phyloP scores from a whole-genome alignment of 139 green algal species.

The Pleodorina starrii region DNA sequence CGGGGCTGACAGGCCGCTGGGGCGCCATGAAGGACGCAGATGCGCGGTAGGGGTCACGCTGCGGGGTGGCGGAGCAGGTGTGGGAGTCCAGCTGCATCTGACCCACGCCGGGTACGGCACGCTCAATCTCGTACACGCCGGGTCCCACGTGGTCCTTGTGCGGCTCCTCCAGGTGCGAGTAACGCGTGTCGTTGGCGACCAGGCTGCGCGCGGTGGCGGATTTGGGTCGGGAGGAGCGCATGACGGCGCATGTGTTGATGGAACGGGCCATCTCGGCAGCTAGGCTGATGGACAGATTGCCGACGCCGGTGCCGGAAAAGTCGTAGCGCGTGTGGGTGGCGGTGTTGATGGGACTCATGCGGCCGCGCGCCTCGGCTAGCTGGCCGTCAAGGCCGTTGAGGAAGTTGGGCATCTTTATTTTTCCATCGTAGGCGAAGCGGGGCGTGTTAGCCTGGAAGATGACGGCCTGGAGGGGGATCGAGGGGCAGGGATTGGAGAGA shows the following conservation, averaged over 20 bases:
- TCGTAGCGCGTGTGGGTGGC: slow-evolving; percentile 33
- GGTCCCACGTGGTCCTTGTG: slow-evolving; percentile 25
- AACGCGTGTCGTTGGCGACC: slow-evolving; percentile 19
- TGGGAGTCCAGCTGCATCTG: slow-evolving; percentile 7
- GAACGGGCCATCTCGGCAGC: slow-evolving; percentile 3
- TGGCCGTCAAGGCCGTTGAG: slow-evolving; percentile 29
- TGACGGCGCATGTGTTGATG: background rate
- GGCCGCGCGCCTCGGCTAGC: background rate
- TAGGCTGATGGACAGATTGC: background rate
- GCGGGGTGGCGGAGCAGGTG: background rate
- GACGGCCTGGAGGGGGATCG: background rate
- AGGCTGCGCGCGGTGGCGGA: slow-evolving; percentile 19
- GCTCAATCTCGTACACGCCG: slow-evolving; percentile 11
- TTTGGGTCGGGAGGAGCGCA: background rate
- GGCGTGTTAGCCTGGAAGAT: background rate
- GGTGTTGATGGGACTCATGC: background rate
- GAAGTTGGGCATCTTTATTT: slow-evolving; percentile 18
- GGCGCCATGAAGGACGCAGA: background rate
- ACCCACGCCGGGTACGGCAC: background rate
- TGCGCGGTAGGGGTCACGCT: slow-evolving; percentile 34
- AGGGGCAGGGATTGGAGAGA: background rate
- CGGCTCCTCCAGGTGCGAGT: slow-evolving; percentile 20
- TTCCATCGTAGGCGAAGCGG: slow-evolving; percentile 34
- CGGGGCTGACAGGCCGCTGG: slow-evolving; percentile 13
- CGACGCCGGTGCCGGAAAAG: slow-evolving; percentile 8